Conservation (phyloP, 306 rosid genomes). For the Quercus variabilis region DNA sequence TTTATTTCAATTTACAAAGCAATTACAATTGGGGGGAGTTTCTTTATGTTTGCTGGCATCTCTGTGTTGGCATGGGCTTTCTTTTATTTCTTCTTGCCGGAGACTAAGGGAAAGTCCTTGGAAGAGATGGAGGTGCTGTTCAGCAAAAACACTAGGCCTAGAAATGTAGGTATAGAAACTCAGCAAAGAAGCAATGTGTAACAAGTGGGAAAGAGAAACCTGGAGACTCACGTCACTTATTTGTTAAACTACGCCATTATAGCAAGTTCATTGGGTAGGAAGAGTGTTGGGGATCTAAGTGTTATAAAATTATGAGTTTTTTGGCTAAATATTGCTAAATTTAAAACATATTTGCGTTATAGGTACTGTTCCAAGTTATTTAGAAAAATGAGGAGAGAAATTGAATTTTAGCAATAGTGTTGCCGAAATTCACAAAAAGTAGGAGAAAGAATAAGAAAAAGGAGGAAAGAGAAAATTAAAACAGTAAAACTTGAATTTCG, state of each 20-base stretch:
- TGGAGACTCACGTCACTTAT: not conserved
- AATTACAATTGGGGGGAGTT: constrained; percentile 74
- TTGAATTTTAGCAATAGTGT: too few species aligned
- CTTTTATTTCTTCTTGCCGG: constrained; percentile 66
- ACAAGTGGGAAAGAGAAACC: not conserved
- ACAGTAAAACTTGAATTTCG: too few species aligned
- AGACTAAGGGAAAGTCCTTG: constrained; percentile 70
- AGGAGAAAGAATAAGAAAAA: too few species aligned
- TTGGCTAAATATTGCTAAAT: too few species aligned
- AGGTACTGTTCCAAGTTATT: too few species aligned
- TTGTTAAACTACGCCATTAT: not conserved
- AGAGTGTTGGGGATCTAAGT: not conserved
- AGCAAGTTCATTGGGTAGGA: not conserved
- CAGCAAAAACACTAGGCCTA: constrained; percentile 12
- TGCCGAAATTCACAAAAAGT: too few species aligned
- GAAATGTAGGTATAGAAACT: not conserved
- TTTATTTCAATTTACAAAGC: constrained; percentile 66
- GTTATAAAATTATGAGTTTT: too few species aligned
- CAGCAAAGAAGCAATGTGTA: not conserved
- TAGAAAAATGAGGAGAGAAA: too few species aligned
- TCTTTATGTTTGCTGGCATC: constrained; percentile 72
- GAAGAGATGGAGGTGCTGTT: constrained; percentile 79
- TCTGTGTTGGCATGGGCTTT: constrained; percentile 61
- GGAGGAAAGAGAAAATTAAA: too few species aligned
- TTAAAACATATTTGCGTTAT: too few species aligned